These are phyloP conservation scores for Colletotrichum lindemuthianum DNA, from an alignment of 2,329 filamentous ascomycete genomes.

Conservation along the genomic window DNA sequence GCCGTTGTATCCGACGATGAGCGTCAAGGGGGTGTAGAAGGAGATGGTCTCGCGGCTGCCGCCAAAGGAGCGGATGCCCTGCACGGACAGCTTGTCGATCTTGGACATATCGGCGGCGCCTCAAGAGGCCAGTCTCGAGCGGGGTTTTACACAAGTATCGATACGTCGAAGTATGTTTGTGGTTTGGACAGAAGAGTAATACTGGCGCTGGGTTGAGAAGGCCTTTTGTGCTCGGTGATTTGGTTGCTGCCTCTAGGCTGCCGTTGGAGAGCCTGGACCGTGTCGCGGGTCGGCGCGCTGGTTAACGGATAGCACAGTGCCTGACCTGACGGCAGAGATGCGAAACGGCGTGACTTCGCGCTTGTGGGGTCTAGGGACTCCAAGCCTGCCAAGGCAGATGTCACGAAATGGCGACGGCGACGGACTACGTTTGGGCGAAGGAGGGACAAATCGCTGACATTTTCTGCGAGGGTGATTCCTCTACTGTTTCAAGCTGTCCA, in stretches of 20 bases:
- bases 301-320: neutral
- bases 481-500: too few species aligned
- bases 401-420: too few species aligned
- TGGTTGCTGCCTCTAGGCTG: constrained; percentile 15
- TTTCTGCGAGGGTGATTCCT: too few species aligned
- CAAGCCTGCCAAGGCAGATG: neutral
- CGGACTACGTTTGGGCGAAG: too few species aligned
- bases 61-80: constrained; percentile 87
- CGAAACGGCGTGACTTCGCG: constrained; percentile 25
- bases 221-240: constrained; percentile 8
- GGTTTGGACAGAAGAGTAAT: neutral
- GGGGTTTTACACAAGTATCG: neutral
- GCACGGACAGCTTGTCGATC: constrained; percentile 89
- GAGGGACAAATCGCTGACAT: too few species aligned
- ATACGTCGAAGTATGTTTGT: neutral
- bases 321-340: neutral
- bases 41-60: constrained; percentile 77
- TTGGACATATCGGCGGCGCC: constrained; percentile 67
- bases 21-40: constrained; percentile 89
- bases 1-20: constrained; percentile 97
- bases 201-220: neutral
- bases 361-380: neutral
- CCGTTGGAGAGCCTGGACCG: neutral
- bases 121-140: constrained; percentile 18
- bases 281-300: constrained; percentile 1